Percentiles rank a stretch among this genome's conserved stretches.
Conservation (phyloP, 345 rosid species). For the Eucalyptus sp. region DNA sequence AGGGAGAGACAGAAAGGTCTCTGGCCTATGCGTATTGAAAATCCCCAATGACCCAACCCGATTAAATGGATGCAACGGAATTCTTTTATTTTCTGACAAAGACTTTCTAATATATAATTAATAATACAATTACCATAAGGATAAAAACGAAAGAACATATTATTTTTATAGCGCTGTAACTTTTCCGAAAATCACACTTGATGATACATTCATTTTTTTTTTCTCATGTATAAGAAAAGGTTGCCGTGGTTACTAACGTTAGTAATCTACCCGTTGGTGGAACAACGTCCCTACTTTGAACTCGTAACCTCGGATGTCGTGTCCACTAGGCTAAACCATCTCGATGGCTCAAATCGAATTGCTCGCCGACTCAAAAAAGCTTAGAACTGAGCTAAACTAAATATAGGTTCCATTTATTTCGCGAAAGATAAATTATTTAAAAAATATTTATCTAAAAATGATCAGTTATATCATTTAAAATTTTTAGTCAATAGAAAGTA, state of each 20-base stretch:
- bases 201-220: not conserved
- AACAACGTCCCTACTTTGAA: not conserved
- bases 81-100: too few species aligned
- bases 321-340: not conserved
- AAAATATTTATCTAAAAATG: too few species aligned
- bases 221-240: too few species aligned
- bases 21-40: too few species aligned
- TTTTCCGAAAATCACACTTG: not conserved
- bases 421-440: too few species aligned
- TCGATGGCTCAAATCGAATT: fast-evolving
- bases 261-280: fast-evolving
- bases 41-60: too few species aligned
- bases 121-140: not conserved
- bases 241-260: too few species aligned
- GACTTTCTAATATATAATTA: not conserved
- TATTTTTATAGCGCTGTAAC: not conserved
- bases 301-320: not conserved
- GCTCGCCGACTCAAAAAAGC: not conserved
- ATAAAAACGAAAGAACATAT: not conserved
- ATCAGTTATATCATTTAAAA: fast-evolving
- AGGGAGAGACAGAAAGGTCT: too few species aligned
- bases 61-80: not conserved
- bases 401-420: not conserved
- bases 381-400: fast-evolving
- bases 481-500: too few species aligned